phyloP scores from a whole-genome alignment of 306 rosid species.

The Alnus glutinosa region DNA sequence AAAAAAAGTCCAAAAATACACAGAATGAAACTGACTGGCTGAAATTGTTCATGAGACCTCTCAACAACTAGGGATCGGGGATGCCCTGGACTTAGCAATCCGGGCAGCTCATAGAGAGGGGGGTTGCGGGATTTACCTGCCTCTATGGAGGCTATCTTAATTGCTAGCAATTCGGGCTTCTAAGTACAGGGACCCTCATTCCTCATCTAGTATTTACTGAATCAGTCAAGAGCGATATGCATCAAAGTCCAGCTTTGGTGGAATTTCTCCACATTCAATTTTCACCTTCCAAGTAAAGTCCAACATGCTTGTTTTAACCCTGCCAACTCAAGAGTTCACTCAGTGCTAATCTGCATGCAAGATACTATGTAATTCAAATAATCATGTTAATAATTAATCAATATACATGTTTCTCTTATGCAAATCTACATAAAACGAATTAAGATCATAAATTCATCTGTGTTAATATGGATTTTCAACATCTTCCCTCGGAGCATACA shows the following conservation, averaged over 20 bases:
- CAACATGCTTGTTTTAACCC: background rate
- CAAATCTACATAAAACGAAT: background rate
- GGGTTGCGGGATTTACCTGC: too few species aligned
- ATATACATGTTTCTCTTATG: conserved; percentile 16
- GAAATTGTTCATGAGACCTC: too few species aligned
- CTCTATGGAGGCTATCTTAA: too few species aligned
- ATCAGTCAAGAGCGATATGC: background rate
- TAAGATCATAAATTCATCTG: background rate
- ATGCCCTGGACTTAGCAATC: too few species aligned
- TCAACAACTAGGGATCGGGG: too few species aligned
- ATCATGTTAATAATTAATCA: background rate
- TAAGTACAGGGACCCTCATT: too few species aligned
- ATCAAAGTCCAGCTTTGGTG: background rate
- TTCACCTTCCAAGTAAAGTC: background rate
- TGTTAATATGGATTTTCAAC: background rate
- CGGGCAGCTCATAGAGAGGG: too few species aligned
- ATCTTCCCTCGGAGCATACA: background rate
- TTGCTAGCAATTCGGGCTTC: too few species aligned
- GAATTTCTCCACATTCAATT: background rate
- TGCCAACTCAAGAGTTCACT: background rate
- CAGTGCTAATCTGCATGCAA: background rate
- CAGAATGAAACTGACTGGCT: too few species aligned
- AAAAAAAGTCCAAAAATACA: too few species aligned
- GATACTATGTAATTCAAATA: background rate
- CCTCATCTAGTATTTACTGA: background rate